Evolutionary conservation across 768 basidiomycete species (phyloP), one percentile per base, ranked within the genome.

Genomic region (Leucocoprinus leucothites): DNA sequence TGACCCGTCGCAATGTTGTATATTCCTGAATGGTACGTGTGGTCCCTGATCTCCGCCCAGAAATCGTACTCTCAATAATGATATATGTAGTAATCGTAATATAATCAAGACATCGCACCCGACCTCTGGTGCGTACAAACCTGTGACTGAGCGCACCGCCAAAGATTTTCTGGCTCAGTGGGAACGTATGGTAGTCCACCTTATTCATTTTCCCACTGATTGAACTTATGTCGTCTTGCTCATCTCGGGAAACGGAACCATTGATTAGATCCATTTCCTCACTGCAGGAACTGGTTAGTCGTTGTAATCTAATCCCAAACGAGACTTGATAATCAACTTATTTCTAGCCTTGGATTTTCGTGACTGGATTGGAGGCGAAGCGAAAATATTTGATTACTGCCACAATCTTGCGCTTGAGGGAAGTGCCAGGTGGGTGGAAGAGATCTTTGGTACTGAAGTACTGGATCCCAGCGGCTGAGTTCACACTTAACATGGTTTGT

Each of bases 351-450:
- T 92, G 3, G 79, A 84, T 26, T 94, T 94, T 70, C 81, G 92
- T 25, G 63, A 77, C 55, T 80, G 80, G 72, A 67, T 92, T 1
- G 91, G 92, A 1, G 91, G 92, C 5, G 91, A 94, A 66, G 67
- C 78, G 22, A 76, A 74, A 42, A 94, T 94, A 56, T 82, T 80
- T 59, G 69, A 71, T 7, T 92, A 93, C 65, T 89, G 84, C 60
- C 86, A 85, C 65, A 62, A 73, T 8, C 75, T 92, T 5, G 92
- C 90, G 2, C 57, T 87, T 2, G 65, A 77, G 42, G 92, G n/a
- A n/a, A n/a, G 90, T 8, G 91, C 87, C 0, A 76, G 73, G 56
- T 63, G 65, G 9, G 71, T 92, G 7, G 82, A 84, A 1, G 72
- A 81, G 56, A 67, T 82, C 7, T 73, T 91, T 40, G 82, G 80